These are phyloP conservation scores for Scutellaria minor DNA, from an alignment of 257 asterid species.

Conservation along the genomic window DNA sequence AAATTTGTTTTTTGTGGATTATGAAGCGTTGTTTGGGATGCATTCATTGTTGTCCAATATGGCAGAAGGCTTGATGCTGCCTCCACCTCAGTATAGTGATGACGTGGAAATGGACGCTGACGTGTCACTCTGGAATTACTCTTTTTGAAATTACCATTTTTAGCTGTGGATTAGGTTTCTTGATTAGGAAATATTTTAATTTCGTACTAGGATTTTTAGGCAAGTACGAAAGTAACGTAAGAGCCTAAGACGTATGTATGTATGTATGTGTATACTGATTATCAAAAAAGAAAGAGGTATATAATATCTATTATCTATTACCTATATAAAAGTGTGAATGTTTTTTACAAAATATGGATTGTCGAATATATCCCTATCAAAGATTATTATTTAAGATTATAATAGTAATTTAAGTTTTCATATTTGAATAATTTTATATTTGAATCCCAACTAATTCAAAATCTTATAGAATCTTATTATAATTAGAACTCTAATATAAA, in stretches of 20 bases:
- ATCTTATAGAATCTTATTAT: too few species aligned
- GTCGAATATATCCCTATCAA: too few species aligned
- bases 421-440: too few species aligned
- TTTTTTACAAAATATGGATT: too few species aligned
- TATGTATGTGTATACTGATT: too few species aligned
- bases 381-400: too few species aligned
- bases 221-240: background rate
- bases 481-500: too few species aligned
- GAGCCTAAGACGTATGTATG: too few species aligned
- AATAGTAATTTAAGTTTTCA: too few species aligned
- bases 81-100: conserved; percentile 50
- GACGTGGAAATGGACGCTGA: conserved; percentile 38
- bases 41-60: conserved; percentile 45
- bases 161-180: background rate
- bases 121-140: conserved; percentile 49
- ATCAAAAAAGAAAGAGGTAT: background rate
- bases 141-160: conserved; percentile 19
- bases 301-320: too few species aligned
- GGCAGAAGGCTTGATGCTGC: conserved; percentile 66
- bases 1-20: conserved; percentile 41
- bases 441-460: too few species aligned
- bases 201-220: conserved; percentile 1
- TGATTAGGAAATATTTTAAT: background rate
- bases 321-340: too few species aligned
- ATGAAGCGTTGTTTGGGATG: conserved; percentile 53